Percentiles rank a stretch among this genome's conserved stretches.
Conservation (phyloP, 2,329 filamentous ascomycete species). For the Fusarium oligoseptatum region DNA sequence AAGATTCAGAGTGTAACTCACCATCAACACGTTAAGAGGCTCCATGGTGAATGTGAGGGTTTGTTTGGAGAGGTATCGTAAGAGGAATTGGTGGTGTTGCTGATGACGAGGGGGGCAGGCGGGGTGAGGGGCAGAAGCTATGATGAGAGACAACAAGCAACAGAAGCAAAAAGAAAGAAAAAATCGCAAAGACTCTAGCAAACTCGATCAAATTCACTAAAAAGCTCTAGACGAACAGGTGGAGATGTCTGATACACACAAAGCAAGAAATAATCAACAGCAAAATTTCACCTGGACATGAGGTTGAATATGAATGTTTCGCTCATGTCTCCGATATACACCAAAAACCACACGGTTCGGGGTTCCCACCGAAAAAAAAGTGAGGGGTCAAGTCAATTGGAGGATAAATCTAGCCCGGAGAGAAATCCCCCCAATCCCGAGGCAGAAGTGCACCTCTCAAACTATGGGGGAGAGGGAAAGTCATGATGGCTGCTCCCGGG, state of each 20-base stretch:
- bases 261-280: background rate
- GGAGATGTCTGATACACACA: background rate
- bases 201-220: background rate
- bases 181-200: background rate
- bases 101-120: conserved; percentile 28
- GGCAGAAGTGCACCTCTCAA: background rate
- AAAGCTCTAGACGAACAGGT: background rate
- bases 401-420: conserved; percentile 42
- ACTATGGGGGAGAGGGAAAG: conserved; percentile 23
- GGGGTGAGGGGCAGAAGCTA: conserved; percentile 40
- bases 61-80: conserved; percentile 1
- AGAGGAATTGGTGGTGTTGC: background rate
- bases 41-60: conserved; percentile 58
- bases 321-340: conserved; percentile 40
- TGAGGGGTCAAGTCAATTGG: conserved; percentile 45
- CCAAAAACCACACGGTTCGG: conserved; percentile 32
- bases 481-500: conserved; percentile 26
- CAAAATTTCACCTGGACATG: conserved; percentile 7
- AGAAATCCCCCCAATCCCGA: conserved; percentile 41
- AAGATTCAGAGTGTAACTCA: conserved; percentile 48
- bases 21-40: conserved; percentile 78
- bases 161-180: conserved; percentile 17
- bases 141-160: conserved; percentile 24
- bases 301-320: conserved; percentile 40
- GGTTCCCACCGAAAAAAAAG: conserved; percentile 38